phyloP scores from a whole-genome alignment of 148 eudicot species.

The Arbutus unedo region DNA sequence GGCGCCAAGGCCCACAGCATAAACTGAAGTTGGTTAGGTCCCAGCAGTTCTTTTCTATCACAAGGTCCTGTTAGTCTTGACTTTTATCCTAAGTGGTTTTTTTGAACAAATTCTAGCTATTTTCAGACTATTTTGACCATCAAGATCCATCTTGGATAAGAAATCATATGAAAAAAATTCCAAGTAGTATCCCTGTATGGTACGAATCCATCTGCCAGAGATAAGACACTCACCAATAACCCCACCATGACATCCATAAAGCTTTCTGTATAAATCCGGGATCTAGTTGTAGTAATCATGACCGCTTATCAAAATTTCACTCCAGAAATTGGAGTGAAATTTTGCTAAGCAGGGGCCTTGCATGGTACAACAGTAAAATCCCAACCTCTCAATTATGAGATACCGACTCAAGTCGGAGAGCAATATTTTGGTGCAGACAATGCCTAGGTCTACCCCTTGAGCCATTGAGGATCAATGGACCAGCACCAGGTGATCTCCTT shows the following conservation, averaged over 20 bases:
- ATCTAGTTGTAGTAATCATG: neutral
- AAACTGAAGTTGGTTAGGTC: neutral
- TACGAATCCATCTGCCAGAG: neutral
- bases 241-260: neutral
- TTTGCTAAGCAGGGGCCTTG: neutral
- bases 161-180: neutral
- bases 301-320: neutral
- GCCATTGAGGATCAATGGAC: neutral
- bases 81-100: neutral
- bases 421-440: neutral
- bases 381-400: neutral
- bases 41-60: neutral
- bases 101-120: neutral
- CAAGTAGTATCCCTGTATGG: neutral
- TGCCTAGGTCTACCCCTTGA: neutral
- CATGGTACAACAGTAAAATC: neutral
- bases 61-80: neutral
- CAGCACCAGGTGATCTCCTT: neutral
- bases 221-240: neutral
- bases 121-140: neutral
- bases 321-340: neutral
- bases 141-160: neutral
- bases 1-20: neutral
- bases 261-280: neutral
- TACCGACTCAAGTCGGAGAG: neutral